A percentile compares a stretch with the other conserved stretches of the same genome.
phyloP scores from a whole-genome alignment of 225 moss, liverwort and hornwort species.

The Sphagnum tenellum region DNA sequence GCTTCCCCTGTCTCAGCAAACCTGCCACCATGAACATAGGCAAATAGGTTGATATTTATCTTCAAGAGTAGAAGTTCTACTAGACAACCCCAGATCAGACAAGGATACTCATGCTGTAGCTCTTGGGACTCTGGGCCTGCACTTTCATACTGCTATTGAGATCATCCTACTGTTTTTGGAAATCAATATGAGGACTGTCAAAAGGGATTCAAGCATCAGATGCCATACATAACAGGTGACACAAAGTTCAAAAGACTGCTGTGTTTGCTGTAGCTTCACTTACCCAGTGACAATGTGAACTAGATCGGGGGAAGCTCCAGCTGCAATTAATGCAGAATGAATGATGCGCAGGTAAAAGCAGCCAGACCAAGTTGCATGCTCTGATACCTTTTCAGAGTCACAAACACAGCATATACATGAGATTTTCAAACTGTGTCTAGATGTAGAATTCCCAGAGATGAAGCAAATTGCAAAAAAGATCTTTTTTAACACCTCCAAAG shows the following conservation, averaged over 20 bases:
- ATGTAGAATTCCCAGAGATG: neutral
- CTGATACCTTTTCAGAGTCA: constrained; percentile 26
- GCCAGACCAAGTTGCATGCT: constrained; percentile 48
- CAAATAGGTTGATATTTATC: too few relatives aligned
- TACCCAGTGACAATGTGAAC: constrained; percentile 47
- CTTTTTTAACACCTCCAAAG: too few relatives aligned
- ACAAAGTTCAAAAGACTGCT: neutral
- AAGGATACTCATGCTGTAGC: too few relatives aligned
- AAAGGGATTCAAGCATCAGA: neutral
- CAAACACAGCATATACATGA: neutral
- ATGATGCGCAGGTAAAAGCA: constrained; percentile 40
- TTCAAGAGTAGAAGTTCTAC: too few relatives aligned
- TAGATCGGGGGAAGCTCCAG: constrained; percentile 34
- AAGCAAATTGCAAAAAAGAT: neutral
- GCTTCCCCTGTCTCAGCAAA: constrained; percentile 42
- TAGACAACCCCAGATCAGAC: too few relatives aligned
- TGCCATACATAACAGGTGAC: neutral
- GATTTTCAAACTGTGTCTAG: too few relatives aligned
- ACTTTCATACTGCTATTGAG: too few relatives aligned
- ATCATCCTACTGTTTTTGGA: too few relatives aligned
- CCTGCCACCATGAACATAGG: constrained; percentile 8
- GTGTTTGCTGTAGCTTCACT: neutral
- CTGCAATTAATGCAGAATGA: constrained; percentile 32
- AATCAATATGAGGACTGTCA: too few relatives aligned
- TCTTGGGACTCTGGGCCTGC: too few relatives aligned